These are phyloP conservation scores for Auricularia sp. DNA, from an alignment of 768 basidiomycete species.

Conservation along the genomic window DNA sequence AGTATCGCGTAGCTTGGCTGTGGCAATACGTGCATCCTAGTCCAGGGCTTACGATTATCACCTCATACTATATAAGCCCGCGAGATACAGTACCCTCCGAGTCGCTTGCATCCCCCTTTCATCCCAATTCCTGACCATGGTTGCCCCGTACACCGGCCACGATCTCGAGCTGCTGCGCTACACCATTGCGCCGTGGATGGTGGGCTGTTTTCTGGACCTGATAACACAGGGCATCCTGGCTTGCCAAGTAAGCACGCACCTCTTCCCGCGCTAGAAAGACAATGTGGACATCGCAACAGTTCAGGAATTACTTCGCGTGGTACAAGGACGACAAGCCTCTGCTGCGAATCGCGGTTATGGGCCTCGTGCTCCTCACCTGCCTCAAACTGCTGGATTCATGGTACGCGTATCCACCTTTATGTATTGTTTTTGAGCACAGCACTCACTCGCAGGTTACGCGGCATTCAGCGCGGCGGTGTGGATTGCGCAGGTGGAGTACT, in stretches of 20 bases:
- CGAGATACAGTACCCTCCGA: no score
- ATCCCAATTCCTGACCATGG: neutral
- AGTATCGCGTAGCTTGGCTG: no score
- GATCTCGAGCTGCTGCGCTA: neutral
- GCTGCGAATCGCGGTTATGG: neutral
- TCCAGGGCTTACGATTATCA: no score
- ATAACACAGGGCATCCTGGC: neutral
- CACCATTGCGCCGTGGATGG: neutral
- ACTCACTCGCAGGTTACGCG: neutral
- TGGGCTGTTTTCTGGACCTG: slow-evolving; percentile 1
- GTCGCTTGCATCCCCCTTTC: no score
- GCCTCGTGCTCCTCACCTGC: neutral
- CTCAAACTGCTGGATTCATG: neutral
- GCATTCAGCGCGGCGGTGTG: neutral
- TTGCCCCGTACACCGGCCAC: neutral
- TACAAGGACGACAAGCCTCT: neutral
- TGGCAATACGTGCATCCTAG: no score
- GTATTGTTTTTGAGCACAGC: no score
- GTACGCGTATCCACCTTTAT: neutral
- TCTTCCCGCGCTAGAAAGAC: no score
- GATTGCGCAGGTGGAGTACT: neutral
- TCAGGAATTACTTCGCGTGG: neutral
- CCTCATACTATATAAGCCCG: no score
- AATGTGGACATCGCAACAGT: neutral
- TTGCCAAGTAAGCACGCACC: neutral